Evolutionary conservation across 225 moss, liverwort and hornwort genomes (phyloP), one percentile per base, ranked within the genome.

Genomic region (Lunularia cruciata): DNA sequence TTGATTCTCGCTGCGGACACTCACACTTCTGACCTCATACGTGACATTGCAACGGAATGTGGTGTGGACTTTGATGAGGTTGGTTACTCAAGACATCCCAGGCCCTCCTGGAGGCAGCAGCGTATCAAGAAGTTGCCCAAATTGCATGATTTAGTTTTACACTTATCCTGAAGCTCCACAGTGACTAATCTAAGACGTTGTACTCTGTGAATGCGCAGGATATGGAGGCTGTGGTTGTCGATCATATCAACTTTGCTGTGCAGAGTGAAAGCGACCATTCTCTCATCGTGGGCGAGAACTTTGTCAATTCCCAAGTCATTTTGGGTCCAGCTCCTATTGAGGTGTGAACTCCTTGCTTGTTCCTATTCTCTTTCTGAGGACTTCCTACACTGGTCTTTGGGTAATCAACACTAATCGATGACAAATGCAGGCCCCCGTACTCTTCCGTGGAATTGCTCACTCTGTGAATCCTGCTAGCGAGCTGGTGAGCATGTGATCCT

Each of bases 61-160:
- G 98, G 98, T 37, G 86, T 88, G 68, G 98, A 98, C 80, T 98
- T 98, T 80, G 90, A 98, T 74, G 93, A 98, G 86, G 90, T 88
- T 34, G 45, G 63, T 8, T 15, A 23, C 45, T 28, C 9, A 45
- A 47, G 1, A 7, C 31, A 18, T 52, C n/a, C 23, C 20, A 36
- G 28, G 30, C 26, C 59, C 54, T 55, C 25, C 54, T 55, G 18
- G 54, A 55, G 15, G 15, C 43, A n/a, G n/a, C n/a, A n/a, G n/a
- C n/a, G n/a, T n/a, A n/a, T n/a, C n/a, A n/a, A n/a, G 10, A 47
- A 10, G 46, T 18, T 47, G 18, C 46, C 18, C 46, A 18, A 10
- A 47, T 10, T 47, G 46, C 46, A 10, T 10, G 46, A 47, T 47
- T 18, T 10, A 47, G 10, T 47, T 47, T 18, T 10, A 47, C 46